phyloP scores from a whole-genome alignment of 1,139 yeast species.

The Candida frijolesensis region DNA sequence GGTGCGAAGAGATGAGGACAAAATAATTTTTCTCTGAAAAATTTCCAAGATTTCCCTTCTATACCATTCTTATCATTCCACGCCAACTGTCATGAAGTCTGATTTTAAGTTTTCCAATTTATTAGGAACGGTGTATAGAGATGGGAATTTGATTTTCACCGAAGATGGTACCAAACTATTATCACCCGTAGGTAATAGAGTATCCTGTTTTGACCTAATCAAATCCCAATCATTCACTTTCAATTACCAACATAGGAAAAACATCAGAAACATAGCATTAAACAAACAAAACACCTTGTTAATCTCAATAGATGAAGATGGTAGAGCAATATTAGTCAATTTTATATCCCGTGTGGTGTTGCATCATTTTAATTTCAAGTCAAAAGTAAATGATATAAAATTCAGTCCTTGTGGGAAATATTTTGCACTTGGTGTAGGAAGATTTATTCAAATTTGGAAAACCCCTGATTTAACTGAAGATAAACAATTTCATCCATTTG shows the following conservation, averaged over 20 bases:
- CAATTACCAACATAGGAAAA: slow-evolving; percentile 89
- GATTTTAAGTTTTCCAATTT: slow-evolving; percentile 74
- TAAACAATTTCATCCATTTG: slow-evolving; percentile 94
- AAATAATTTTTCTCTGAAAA: neutral
- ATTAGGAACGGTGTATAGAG: slow-evolving; percentile 91
- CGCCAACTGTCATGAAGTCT: slow-evolving; percentile 37
- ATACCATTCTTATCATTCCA: neutral
- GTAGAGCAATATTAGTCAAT: slow-evolving; percentile 90
- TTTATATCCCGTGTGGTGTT: slow-evolving; percentile 83
- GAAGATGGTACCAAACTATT: slow-evolving; percentile 82
- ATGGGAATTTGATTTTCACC: slow-evolving; percentile 86
- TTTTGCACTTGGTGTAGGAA: slow-evolving; percentile 83
- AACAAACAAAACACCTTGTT: slow-evolving; percentile 81
- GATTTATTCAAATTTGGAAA: slow-evolving; percentile 91
- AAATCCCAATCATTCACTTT: slow-evolving; percentile 88
- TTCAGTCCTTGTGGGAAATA: slow-evolving; percentile 89
- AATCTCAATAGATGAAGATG: slow-evolving; percentile 88
- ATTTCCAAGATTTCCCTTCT: neutral
- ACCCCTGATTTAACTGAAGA: slow-evolving; percentile 77
- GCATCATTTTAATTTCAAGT: slow-evolving; percentile 93
- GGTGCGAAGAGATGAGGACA: slow-evolving; percentile 7
- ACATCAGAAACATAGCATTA: slow-evolving; percentile 75
- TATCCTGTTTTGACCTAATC: slow-evolving; percentile 82
- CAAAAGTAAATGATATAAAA: slow-evolving; percentile 67
- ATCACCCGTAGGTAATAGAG: slow-evolving; percentile 95